These are phyloP conservation scores for Aureobasidium sp. DNA, from an alignment of 2,329 filamentous ascomycete species.

Conservation along the genomic window DNA sequence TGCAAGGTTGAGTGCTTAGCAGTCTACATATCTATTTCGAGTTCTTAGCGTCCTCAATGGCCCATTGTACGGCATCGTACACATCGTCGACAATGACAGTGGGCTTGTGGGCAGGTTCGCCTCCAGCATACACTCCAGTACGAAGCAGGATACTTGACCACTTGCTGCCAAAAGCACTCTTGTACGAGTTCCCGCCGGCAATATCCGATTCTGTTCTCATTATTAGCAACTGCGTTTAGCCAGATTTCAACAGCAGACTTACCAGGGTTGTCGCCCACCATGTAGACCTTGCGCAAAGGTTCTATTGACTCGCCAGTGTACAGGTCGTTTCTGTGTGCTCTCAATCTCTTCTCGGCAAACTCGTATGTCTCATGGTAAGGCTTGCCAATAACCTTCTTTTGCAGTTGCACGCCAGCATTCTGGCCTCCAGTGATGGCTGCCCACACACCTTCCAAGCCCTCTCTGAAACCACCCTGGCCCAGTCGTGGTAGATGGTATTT, in stretches of 20 bases:
- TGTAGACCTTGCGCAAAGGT: conserved; percentile 70
- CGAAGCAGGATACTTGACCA: conserved; percentile 73
- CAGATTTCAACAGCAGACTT: background rate
- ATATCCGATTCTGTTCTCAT: conserved; percentile 70
- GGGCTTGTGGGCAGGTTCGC: conserved; percentile 52
- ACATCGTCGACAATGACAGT: conserved; percentile 65
- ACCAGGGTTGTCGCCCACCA: conserved; percentile 64
- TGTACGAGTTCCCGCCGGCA: conserved; percentile 70
- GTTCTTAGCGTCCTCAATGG: conserved; percentile 48
- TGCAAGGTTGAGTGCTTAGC: background rate
- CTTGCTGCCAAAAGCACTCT: conserved; percentile 56
- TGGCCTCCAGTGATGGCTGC: conserved; percentile 55
- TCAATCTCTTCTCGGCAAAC: conserved; percentile 70
- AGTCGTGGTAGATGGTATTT: conserved; percentile 77
- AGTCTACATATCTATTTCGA: background rate
- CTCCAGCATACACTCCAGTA: conserved; percentile 65
- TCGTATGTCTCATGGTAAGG: conserved; percentile 69
- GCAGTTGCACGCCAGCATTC: conserved; percentile 39
- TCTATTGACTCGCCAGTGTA: conserved; percentile 28
- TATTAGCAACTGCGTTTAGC: background rate
- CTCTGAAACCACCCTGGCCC: conserved; percentile 85
- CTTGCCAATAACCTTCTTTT: conserved; percentile 70
- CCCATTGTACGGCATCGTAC: conserved; percentile 68
- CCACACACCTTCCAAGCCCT: conserved; percentile 76
- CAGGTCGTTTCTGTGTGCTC: conserved; percentile 47